These are phyloP conservation scores for Plasmodium vivax DNA, from an alignment of 169 alveolate species.

Conservation along the genomic window DNA sequence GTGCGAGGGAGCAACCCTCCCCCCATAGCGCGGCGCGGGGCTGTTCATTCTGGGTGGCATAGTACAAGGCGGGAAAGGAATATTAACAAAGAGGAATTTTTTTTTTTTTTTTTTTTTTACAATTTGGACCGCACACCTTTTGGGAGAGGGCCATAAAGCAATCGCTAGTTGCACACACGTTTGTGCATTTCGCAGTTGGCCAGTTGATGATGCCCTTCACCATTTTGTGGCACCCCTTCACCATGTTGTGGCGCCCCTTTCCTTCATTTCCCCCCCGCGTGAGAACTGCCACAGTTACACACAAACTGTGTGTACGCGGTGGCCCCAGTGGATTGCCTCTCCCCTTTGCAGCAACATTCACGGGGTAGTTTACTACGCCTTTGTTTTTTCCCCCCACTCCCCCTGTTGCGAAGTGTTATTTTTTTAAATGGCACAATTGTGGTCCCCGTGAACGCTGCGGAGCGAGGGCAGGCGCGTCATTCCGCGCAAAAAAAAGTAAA, in stretches of 20 bases:
- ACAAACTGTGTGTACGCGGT: neutral
- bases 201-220: neutral
- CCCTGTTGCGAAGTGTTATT: neutral
- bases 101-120: too few species aligned
- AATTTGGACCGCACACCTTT: neutral
- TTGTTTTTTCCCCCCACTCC: neutral
- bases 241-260: neutral
- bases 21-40: neutral
- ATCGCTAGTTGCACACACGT: neutral
- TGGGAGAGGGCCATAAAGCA: neutral
- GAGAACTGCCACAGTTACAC: neutral
- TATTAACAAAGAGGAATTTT: neutral
- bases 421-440: neutral
- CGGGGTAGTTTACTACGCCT: neutral
- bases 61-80: neutral
- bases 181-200: neutral
- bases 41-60: neutral
- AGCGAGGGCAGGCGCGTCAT: neutral
- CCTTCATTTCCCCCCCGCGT: neutral
- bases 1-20: neutral
- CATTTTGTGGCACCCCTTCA: neutral
- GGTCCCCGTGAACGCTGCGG: neutral
- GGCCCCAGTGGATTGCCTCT: neutral
- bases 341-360: neutral
- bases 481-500: neutral